A percentile compares a stretch with the other conserved stretches of the same genome.
phyloP scores from a whole-genome alignment of 257 asterid genomes.

The Nicotiana noctiflora region DNA sequence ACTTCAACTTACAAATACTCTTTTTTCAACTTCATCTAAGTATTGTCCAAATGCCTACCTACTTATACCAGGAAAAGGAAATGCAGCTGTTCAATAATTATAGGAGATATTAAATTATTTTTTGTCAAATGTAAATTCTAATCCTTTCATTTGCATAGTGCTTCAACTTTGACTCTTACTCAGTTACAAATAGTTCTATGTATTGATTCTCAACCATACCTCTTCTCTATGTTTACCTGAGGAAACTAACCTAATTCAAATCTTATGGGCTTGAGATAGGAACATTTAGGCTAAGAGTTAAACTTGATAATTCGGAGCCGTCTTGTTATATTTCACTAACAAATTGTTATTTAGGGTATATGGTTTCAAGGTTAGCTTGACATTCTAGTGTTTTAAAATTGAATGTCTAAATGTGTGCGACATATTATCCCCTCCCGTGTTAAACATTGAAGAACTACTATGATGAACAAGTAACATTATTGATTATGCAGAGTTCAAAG shows the following conservation, averaged over 20 bases:
- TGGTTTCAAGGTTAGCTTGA: not conserved
- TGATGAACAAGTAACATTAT: not conserved
- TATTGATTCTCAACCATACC: not conserved
- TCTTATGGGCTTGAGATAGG: not conserved
- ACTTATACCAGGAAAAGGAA: not conserved
- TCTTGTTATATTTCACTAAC: constrained; percentile 1
- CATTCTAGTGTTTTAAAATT: not conserved
- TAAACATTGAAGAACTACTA: not conserved
- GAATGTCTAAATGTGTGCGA: not conserved
- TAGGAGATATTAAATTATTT: not conserved
- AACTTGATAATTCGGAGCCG: not conserved
- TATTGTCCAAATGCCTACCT: not conserved
- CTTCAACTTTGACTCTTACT: not conserved
- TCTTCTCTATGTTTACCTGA: not conserved
- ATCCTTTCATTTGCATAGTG: not conserved
- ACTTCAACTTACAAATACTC: not conserved
- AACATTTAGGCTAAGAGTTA: not conserved
- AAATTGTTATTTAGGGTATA: not conserved
- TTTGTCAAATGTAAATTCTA: not conserved
- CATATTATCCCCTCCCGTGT: not conserved
- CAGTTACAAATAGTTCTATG: not conserved
- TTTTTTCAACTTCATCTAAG: not conserved
- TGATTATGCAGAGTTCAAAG: not conserved
- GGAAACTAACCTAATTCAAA: not conserved
- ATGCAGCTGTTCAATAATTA: not conserved